Evolutionary conservation across 345 rosid genomes (phyloP), one percentile per base, ranked within the genome.

Genomic region (Citrus unshiu): DNA sequence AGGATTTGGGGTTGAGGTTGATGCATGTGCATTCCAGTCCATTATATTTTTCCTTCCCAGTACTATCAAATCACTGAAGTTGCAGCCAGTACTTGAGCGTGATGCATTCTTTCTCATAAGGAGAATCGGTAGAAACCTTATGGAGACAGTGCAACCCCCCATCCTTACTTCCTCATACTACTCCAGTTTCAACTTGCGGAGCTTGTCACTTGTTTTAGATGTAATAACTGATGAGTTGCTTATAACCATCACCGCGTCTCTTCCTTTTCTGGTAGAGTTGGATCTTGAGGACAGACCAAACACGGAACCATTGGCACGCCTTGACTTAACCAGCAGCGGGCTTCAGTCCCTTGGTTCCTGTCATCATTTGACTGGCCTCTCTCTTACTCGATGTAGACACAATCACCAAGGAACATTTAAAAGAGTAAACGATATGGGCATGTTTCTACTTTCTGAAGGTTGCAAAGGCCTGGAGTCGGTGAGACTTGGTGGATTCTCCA

Each of bases 351-450:
- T 92, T 39, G 83, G 89, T 63, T 77, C 74, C 76, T 88, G 89
- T 49, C 72, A 66, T 58, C 80, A 59, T 60, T 84, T 92, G 82
- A 84, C 81, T 66, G 79, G 83, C 83, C 90, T 90, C 68, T 88
- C 86, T 61, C 89, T 92, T 37, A 77, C 81, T 30, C 86, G 91
- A 59, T 84, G 85, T 80, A 88, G 89, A 68, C 79, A 84, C 75
- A 81, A 81, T 62, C 84, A 83, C 75, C 90, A 85, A 78, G 88
- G 74, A 35, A 83, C 94, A 29, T 90, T 92, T 73, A 87, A 82
- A 84, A 86, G 93, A 78, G 79, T 92, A 30, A 92, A 83, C 73
- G 93, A 92, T 72, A 87, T 92, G 92, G 97, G 94, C 70, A 84
- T 92, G 72, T 89, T 90, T 77, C 86, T 87, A 58, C 91, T 90